phyloP scores from a whole-genome alignment of 305 asterid genomes.

The Rubia balearica region DNA sequence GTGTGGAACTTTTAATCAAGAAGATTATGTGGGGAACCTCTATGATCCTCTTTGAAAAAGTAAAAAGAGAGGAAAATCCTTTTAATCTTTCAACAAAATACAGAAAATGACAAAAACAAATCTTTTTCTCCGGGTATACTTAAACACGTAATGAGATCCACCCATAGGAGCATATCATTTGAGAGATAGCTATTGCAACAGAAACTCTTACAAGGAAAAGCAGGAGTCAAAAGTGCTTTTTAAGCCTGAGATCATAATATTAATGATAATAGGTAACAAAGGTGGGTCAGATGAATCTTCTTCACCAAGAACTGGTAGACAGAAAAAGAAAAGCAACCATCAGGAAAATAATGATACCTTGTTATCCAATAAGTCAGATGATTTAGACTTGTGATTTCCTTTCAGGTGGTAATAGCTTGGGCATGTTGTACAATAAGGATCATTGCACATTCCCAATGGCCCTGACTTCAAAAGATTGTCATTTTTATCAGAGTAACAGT shows the following conservation, averaged over 20 bases:
- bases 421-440: slow-evolving; percentile 62
- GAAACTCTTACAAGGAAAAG: background rate
- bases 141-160: background rate
- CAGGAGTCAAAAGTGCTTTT: background rate
- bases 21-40: background rate
- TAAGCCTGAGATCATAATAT: background rate
- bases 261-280: too few species aligned
- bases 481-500: slow-evolving; percentile 29
- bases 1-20: too few species aligned
- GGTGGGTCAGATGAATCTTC: too few species aligned
- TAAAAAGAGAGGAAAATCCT: background rate
- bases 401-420: slow-evolving; percentile 37
- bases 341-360: slow-evolving; percentile 33
- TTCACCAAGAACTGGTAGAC: background rate
- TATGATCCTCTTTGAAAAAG: background rate
- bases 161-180: background rate
- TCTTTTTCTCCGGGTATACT: background rate
- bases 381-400: slow-evolving; percentile 25
- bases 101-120: background rate
- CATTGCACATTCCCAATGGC: slow-evolving; percentile 52
- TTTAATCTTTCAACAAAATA: background rate
- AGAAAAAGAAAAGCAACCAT: background rate
- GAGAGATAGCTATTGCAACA: background rate
- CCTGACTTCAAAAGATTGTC: slow-evolving; percentile 56
- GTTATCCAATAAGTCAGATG: slow-evolving; percentile 35